Evolutionary conservation across 345 rosid species (phyloP).

Genomic region (Populus nigra): DNA sequence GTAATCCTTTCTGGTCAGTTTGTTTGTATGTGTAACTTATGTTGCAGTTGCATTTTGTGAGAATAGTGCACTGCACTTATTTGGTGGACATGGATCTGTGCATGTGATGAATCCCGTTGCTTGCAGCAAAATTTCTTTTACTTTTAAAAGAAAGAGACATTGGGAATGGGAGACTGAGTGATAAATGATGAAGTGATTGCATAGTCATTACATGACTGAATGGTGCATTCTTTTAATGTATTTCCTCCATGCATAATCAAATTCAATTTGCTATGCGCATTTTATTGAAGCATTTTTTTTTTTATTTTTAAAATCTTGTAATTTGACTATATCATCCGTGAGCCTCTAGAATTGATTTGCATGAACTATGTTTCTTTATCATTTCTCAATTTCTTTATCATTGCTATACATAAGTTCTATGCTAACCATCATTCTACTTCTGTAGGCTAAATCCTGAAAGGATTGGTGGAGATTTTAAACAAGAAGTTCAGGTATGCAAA

Average conservation of each 20-base stretch:
- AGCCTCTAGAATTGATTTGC: neutral
- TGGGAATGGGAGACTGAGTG: neutral
- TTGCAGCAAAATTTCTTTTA: neutral
- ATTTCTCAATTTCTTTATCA: neutral
- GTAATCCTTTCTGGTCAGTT: neutral
- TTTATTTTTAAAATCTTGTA: neutral
- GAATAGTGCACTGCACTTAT: neutral
- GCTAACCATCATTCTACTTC: neutral
- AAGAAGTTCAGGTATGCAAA: constrained; percentile 76
- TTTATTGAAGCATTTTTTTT: neutral
- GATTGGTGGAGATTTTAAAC: constrained; percentile 88
- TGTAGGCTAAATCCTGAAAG: constrained; percentile 88
- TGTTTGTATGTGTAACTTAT: neutral
- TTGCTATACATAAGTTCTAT: neutral
- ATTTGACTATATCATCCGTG: neutral
- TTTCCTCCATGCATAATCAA: neutral
- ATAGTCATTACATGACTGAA: neutral
- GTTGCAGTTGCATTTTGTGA: neutral
- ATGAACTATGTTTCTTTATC: neutral
- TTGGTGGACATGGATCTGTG: neutral
- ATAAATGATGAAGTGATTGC: neutral
- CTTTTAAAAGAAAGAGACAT: neutral
- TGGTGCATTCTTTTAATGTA: neutral
- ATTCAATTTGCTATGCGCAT: neutral
- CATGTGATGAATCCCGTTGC: neutral